Base-by-base conservation (phyloP, 2,329 filamentous ascomycete genomes). In the Beauveria caledonica region DNA sequence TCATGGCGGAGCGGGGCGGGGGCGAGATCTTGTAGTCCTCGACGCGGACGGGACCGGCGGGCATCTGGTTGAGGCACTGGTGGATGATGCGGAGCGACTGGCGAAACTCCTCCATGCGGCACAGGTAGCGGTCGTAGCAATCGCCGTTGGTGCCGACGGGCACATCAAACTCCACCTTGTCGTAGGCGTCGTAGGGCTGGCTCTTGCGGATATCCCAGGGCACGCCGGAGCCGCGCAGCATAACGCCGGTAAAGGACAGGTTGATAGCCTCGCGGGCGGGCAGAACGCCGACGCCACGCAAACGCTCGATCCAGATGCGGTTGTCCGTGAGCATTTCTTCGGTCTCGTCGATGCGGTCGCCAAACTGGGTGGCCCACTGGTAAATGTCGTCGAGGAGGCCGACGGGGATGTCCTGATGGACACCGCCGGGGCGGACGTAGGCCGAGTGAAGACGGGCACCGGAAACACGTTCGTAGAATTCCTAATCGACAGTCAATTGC, bases 61-160 rank as follows among this genome's bases (percentile, higher is more conserved):
- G 93, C 90, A 99, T 99, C 81, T 99, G 91, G 83, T 99, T 97
- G 68, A 99, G 80, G 77, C 95, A 99, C 78, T 99, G 95, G 82
- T 96, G 88, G 73, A 99, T 97, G 76, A 99, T 99, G 70, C 94
- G 89, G 63, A 99, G 88, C 25, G 91, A 96, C 78, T 99, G 95
- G 66, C 94, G 86, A 86, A 99, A 99, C 79, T 99, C 94, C 77
- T 97, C 93, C 93, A 99, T 99, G 70, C 94, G 90, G 86, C 92
- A 97, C 64, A 99, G 85, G 74, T 99, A 99, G 70, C 94, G 89
- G 78, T 99, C 94, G 79, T 99, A 99, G 84, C 94, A 99, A 81
- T 99, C 94, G 67, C 94, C 94, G 73, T 97, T 96, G 68, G 92
- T 84, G 69, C 94, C 94, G 44, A 99, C 94, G 40, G 95, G 94